A percentile compares a stretch with the other conserved stretches of the same genome.
Conservation (phyloP, 2,329 filamentous ascomycete genomes). For the Magnaporthiopsis poae region DNA sequence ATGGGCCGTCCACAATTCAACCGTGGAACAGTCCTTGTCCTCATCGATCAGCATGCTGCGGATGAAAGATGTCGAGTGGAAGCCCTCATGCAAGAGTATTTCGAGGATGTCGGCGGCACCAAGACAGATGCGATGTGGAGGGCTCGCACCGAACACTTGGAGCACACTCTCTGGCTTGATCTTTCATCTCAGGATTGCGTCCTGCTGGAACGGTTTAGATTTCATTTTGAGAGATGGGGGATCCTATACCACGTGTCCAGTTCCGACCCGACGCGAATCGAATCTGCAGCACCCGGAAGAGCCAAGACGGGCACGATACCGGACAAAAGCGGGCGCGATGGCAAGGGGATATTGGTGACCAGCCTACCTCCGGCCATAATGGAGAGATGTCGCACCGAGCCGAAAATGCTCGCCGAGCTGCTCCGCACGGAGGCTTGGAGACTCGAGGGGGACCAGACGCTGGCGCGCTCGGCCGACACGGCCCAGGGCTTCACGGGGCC, state of each 20-base stretch:
- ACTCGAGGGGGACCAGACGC: conserved; percentile 37
- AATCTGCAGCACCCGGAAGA: too few species aligned
- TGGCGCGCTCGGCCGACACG: not conserved
- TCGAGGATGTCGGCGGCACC: conserved; percentile 18
- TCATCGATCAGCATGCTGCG: conserved; percentile 90
- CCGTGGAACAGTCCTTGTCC: conserved; percentile 38
- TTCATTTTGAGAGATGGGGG: conserved; percentile 64
- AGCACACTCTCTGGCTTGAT: conserved; percentile 53
- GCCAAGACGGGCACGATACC: not conserved
- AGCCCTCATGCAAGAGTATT: conserved; percentile 49
- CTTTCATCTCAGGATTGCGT: conserved; percentile 49
- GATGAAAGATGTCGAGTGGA: conserved; percentile 83
- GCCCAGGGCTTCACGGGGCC: not conserved
- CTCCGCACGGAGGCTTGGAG: conserved; percentile 67
- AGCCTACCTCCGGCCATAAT: conserved; percentile 61
- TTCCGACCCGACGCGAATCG: too few species aligned
- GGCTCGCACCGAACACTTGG: conserved; percentile 28
- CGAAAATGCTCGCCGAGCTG: conserved; percentile 61
- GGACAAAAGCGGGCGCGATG: conserved; percentile 9
- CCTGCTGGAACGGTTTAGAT: conserved; percentile 43
- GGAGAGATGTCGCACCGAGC: conserved; percentile 66
- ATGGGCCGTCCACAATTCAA: conserved; percentile 19
- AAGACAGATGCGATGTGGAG: conserved; percentile 2
- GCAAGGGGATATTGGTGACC: conserved; percentile 35
- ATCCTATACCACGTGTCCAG: conserved; percentile 45